Evolutionary conservation across 345 rosid genomes (phyloP), one percentile per base, ranked within the genome.

Genomic region (Gossypium stocksii): DNA sequence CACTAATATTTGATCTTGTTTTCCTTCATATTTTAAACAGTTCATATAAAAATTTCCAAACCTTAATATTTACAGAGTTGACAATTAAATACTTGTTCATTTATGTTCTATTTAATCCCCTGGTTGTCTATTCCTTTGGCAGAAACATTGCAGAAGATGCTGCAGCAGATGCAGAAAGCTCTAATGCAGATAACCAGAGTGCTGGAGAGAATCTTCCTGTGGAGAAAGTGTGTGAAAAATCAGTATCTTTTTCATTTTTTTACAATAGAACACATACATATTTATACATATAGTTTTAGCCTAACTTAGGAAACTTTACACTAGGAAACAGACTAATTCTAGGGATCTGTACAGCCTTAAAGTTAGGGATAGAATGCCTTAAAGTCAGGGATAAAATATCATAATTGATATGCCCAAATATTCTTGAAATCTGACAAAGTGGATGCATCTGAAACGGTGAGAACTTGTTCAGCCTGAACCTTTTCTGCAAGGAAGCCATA

Each of bases 71-170:
- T 25, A 34, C 17, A 7, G 25, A 56, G 60, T 19, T 64, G 60
- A 61, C 38, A 16, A 61, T 23, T 54, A 41, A 59, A 58, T 58
- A 12, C 43, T 46, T 7, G 19, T 51, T 56, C 17, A 27, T 9
- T 20, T 57, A 22, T 46, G 17, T 48, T 69, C 52, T 3, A 63
- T 74, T 68, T 38, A 25, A 14, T 27, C 2, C 23, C 8, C 20
- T 10, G 46, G 69, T 73, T 63, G 15, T 23, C 73, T 78, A 74
- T 63, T 43, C 59, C 75, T 77, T 77, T 66, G 54, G 54, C 85
- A 94, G 97, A 82, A 86, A 87, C 78, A 81, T 84, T 77, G 81
- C 87, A 46, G 88, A 88, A 81, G 87, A 87, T 76, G 82, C 34
- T 64, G 76, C 89, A 53, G 83, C 78, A 27, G 91, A 81, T 84